Percentiles rank a stretch among this genome's conserved stretches.
These are phyloP conservation scores for Begonia masoniana DNA, from an alignment of 306 rosid genomes.

Conservation along the genomic window DNA sequence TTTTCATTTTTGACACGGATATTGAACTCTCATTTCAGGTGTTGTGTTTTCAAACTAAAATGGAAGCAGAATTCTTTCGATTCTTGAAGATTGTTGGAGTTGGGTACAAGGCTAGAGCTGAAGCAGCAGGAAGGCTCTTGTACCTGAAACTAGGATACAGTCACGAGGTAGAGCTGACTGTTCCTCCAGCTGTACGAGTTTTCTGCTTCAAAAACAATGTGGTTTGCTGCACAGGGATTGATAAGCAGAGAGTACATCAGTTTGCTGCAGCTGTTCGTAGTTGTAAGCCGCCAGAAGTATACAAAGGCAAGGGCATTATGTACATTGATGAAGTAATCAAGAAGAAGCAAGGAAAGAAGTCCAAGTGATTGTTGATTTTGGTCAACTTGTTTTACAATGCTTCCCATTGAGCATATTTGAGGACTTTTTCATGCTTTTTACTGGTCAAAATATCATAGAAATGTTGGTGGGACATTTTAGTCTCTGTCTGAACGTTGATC, in stretches of 20 bases:
- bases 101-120: constrained; percentile 86
- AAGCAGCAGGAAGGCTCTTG: constrained; percentile 55
- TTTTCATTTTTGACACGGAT: too few species aligned
- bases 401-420: not conserved
- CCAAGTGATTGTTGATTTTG: constrained; percentile 32
- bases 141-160: constrained; percentile 77
- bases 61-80: constrained; percentile 67
- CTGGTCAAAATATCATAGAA: too few species aligned
- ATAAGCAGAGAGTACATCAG: constrained; percentile 78
- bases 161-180: constrained; percentile 68
- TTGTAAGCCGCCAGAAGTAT: constrained; percentile 82
- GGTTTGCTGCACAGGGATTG: constrained; percentile 81
- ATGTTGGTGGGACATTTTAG: too few species aligned
- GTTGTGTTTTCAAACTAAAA: constrained; percentile 9
- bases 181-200: constrained; percentile 76
- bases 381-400: constrained; percentile 4
- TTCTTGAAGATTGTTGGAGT: constrained; percentile 82
- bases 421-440: too few species aligned
- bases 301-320: constrained; percentile 94
- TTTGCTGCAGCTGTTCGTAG: constrained; percentile 67
- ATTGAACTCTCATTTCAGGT: not conserved
- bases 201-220: constrained; percentile 90
- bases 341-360: constrained; percentile 80
- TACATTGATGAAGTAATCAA: constrained; percentile 64
- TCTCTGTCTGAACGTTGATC: too few species aligned